These are phyloP conservation scores for Vitis hybrid DNA, from an alignment of 177 flowering plant genomes.

Conservation along the genomic window DNA sequence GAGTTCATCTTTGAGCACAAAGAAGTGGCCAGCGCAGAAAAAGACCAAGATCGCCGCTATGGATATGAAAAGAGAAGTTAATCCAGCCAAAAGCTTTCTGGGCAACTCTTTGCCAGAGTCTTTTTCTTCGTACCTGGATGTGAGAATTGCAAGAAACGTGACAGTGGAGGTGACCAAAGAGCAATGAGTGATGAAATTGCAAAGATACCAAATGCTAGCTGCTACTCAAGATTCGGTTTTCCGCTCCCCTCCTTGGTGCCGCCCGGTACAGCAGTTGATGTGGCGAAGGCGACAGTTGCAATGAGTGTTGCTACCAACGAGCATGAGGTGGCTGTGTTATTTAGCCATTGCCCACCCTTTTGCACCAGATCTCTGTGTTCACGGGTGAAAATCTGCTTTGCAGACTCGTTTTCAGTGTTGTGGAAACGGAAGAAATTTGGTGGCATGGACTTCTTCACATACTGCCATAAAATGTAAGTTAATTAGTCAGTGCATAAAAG, in stretches of 20 bases:
- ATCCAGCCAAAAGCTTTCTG: slow-evolving; percentile 27
- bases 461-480: slow-evolving; percentile 12
- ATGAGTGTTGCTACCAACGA: slow-evolving; percentile 37
- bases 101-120: slow-evolving; percentile 35
- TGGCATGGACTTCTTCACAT: slow-evolving; percentile 21
- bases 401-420: slow-evolving; percentile 26
- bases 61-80: slow-evolving; percentile 36
- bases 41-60: slow-evolving; percentile 37
- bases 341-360: slow-evolving; percentile 35
- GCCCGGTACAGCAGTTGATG: slow-evolving; percentile 38
- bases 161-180: slow-evolving; percentile 33
- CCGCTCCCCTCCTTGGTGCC: slow-evolving; percentile 21
- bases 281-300: slow-evolving; percentile 43
- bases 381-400: slow-evolving; percentile 27
- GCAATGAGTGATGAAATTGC: slow-evolving; percentile 38
- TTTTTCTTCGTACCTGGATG: slow-evolving; percentile 30
- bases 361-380: slow-evolving; percentile 24
- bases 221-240: slow-evolving; percentile 22
- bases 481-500: too few species aligned
- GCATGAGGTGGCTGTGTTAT: slow-evolving; percentile 39
- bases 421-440: slow-evolving; percentile 14
- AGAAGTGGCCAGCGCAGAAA: slow-evolving; percentile 45
- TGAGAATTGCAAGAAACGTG: slow-evolving; percentile 42
- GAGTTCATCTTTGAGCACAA: slow-evolving; percentile 30
- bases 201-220: slow-evolving; percentile 33